A percentile compares a stretch with the other conserved stretches of the same genome.
These are phyloP conservation scores for Lasiosphaeria miniovina DNA, from an alignment of 495 filamentous ascomycete genomes.

Conservation along the genomic window DNA sequence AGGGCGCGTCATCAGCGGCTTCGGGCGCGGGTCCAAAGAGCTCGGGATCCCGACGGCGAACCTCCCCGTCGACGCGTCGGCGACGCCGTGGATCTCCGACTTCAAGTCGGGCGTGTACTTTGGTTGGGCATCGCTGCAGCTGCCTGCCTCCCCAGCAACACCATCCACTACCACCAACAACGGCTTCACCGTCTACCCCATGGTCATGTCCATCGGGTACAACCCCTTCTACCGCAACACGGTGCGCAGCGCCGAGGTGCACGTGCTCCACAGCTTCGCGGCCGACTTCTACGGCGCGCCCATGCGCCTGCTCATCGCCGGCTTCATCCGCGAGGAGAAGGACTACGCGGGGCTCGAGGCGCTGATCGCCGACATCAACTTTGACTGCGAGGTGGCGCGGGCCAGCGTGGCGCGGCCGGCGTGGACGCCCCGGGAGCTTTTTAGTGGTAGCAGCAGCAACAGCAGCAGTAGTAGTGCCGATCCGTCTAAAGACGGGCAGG, in stretches of 20 bases:
- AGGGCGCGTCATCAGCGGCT: slow-evolving; percentile 85
- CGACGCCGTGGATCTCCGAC: slow-evolving; percentile 64
- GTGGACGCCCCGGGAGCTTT: slow-evolving; percentile 54
- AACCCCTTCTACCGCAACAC: slow-evolving; percentile 93
- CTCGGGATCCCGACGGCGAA: slow-evolving; percentile 97
- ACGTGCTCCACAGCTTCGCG: slow-evolving; percentile 72
- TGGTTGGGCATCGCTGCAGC: slow-evolving; percentile 70
- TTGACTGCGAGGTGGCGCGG: slow-evolving; percentile 81
- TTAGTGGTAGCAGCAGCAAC: slow-evolving; percentile 35
- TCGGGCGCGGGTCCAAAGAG: slow-evolving; percentile 90
- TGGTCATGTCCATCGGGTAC: slow-evolving; percentile 94
- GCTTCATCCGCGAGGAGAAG: slow-evolving; percentile 83
- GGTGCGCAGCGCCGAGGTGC: slow-evolving; percentile 81
- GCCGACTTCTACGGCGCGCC: slow-evolving; percentile 79
- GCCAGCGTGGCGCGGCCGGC: slow-evolving; percentile 65
- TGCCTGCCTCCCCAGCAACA: slow-evolving; percentile 42
- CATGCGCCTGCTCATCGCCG: slow-evolving; percentile 76
- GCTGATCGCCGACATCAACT: slow-evolving; percentile 79
- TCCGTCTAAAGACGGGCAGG: slow-evolving; percentile 8
- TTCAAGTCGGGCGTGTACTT: slow-evolving; percentile 84
- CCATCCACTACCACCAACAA: slow-evolving; percentile 11
- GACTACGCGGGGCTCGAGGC: slow-evolving; percentile 83
- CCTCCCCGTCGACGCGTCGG: slow-evolving; percentile 74
- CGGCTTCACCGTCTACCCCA: slow-evolving; percentile 58
- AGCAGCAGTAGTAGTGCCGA: slow-evolving; percentile 42